Base-by-base conservation (phyloP, 768 basidiomycete species). In the Amanita pseudoporphyria region DNA sequence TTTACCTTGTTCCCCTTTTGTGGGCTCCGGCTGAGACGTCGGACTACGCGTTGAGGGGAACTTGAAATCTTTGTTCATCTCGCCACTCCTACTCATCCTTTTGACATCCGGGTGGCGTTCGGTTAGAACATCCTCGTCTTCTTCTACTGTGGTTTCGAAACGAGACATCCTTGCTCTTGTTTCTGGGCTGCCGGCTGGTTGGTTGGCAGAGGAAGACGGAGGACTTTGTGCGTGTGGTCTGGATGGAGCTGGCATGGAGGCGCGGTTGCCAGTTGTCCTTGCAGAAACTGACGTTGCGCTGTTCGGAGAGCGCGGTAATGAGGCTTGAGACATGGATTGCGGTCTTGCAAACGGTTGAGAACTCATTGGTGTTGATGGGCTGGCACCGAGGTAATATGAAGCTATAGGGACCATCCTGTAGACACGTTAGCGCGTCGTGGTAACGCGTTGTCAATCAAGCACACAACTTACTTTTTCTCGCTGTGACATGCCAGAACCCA, bases 401-500 rank as follows among this genome's bases (percentile, higher is more conserved):
- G 84, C 78, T 52, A 93, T 93, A 5, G 91, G 85, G 7, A 94
- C 78, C 86, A 95, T 91, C 60, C 88, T 90, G 45, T 24, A 45
- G 36, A 18, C 45, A 18, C 48, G 38, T 38, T 45, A 44, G 5
- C 22, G 24, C 31, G 18, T 35, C 14, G 24, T 12, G 35, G 50
- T 26, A 53, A 10, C 3, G 28, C 35, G 16, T 32, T 16, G 46
- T 5, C 22, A 26, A 45, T 5, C 22, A 26, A 45, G 26, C 7
- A 35, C 43, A 19, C 7, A 46, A 53, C 81, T 54, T 54, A 92
- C 91, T 84, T 87, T 60, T 84, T 83, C 61, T 95, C 89, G 0
- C 78, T 64, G 45, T 84, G 78, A 61, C 95, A 97, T 0, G 95
- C 91, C 28, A 97, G 63, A 55, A 98, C 76, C 95, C 96, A 98